phyloP scores from a whole-genome alignment of 805 yeast genomes.

The Grigorovia yakushimaensis region DNA sequence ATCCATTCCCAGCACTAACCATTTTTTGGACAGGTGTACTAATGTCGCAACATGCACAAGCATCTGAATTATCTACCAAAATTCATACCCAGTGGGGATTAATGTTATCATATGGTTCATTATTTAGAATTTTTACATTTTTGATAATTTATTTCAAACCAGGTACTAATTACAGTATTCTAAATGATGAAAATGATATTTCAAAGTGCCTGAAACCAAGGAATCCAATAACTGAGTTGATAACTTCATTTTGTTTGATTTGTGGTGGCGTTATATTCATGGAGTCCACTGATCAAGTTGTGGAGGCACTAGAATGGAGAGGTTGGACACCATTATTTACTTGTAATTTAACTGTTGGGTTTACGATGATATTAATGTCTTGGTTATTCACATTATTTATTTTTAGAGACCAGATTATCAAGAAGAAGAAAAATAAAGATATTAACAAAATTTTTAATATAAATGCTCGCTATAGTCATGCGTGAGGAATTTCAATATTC shows the following conservation, averaged over 20 bases:
- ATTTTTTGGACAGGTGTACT: conserved; percentile 94
- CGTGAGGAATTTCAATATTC: no score
- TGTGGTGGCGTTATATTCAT: conserved; percentile 89
- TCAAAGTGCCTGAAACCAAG: conserved; percentile 36
- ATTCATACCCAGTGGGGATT: conserved; percentile 93
- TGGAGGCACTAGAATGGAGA: conserved; percentile 70
- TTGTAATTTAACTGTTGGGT: conserved; percentile 75
- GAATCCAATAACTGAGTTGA: conserved; percentile 79
- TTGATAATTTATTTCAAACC: conserved; percentile 40
- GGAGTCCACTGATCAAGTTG: conserved; percentile 82
- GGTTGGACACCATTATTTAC: conserved; percentile 87
- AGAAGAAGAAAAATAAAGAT: background rate
- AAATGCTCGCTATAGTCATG: background rate
- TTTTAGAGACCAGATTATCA: conserved; percentile 39
- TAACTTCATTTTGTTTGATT: conserved; percentile 68
- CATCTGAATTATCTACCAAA: conserved; percentile 62
- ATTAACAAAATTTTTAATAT: no score
- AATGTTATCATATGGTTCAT: conserved; percentile 71
- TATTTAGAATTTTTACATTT: conserved; percentile 61
- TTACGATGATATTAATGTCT: conserved; percentile 70
- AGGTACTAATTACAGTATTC: background rate
- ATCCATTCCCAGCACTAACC: conserved; percentile 89
- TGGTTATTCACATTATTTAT: conserved; percentile 72
- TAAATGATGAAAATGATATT: no score
- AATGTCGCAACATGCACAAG: conserved; percentile 92